Conservation (phyloP, 495 filamentous ascomycete species). For the Tuber brumale region DNA sequence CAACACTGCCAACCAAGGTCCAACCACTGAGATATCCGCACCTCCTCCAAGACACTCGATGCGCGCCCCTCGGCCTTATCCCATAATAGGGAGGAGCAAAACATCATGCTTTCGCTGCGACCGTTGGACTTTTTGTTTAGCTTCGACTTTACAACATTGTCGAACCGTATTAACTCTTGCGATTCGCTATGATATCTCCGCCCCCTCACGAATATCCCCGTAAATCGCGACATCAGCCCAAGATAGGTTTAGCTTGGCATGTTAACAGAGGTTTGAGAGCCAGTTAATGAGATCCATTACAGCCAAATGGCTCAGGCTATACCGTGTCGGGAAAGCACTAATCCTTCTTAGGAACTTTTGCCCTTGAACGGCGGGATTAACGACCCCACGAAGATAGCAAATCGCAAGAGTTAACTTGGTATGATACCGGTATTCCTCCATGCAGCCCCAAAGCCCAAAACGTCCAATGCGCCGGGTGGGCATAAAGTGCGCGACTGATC, state of each 20-base stretch:
- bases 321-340: too few relatives aligned
- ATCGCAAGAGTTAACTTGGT: not conserved
- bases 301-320: too few relatives aligned
- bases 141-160: not conserved
- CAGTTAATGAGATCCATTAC: too few relatives aligned
- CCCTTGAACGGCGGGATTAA: too few relatives aligned
- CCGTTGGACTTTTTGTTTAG: not conserved
- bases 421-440: not conserved
- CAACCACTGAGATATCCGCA: not conserved
- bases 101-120: not conserved
- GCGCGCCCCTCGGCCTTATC: not conserved
- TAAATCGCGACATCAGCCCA: too few relatives aligned
- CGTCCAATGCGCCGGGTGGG: not conserved
- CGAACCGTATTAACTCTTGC: too few relatives aligned
- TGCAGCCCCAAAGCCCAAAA: not conserved
- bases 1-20: not conserved
- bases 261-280: too few relatives aligned
- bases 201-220: too few relatives aligned
- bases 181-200: too few relatives aligned
- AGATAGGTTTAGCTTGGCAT: too few relatives aligned
- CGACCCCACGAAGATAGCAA: too few relatives aligned
- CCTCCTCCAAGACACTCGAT: not conserved
- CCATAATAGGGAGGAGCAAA: not conserved
- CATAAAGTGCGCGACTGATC: not conserved
- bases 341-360: too few relatives aligned